Evolutionary conservation across 2,329 filamentous ascomycete species (phyloP).

Genomic region (Aspergillus sp.): DNA sequence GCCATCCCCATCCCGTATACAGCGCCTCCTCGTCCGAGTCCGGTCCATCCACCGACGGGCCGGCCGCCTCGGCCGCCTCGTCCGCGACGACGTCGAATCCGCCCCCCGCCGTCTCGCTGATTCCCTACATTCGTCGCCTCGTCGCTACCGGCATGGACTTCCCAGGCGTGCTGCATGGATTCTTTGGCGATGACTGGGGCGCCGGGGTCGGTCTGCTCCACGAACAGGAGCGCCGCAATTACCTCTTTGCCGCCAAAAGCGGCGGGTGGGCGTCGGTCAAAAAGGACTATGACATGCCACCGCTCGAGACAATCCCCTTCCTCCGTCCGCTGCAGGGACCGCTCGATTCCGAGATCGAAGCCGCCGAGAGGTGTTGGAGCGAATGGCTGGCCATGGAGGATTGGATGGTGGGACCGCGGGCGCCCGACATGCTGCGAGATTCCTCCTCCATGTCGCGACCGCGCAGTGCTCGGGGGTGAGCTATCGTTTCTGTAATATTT

Average conservation of each 20-base stretch:
- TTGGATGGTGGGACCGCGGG: conserved; percentile 91
- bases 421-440: conserved; percentile 52
- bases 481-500: background rate
- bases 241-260: conserved; percentile 91
- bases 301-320: conserved; percentile 82
- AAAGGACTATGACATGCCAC: conserved; percentile 81
- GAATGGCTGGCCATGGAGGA: conserved; percentile 97
- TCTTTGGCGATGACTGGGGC: conserved; percentile 93
- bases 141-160: conserved; percentile 90
- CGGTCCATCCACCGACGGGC: conserved; percentile 39
- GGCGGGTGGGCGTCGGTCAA: conserved; percentile 88
- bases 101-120: conserved; percentile 61
- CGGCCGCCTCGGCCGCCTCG: conserved; percentile 35
- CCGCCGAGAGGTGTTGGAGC: conserved; percentile 83
- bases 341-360: conserved; percentile 75
- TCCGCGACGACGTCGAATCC: conserved; percentile 26
- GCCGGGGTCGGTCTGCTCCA: conserved; percentile 78
- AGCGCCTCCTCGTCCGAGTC: conserved; percentile 37
- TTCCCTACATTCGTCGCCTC: conserved; percentile 86
- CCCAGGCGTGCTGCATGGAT: conserved; percentile 82
- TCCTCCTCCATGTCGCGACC: conserved; percentile 36
- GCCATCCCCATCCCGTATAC: conserved; percentile 49
- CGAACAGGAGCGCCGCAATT: conserved; percentile 88
- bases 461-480: conserved; percentile 30
- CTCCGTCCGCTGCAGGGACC: conserved; percentile 77